A percentile compares a stretch with the other conserved stretches of the same genome.
These are phyloP conservation scores for Annulohypoxylon maeteangense DNA, from an alignment of 495 filamentous ascomycete species.

Conservation along the genomic window DNA sequence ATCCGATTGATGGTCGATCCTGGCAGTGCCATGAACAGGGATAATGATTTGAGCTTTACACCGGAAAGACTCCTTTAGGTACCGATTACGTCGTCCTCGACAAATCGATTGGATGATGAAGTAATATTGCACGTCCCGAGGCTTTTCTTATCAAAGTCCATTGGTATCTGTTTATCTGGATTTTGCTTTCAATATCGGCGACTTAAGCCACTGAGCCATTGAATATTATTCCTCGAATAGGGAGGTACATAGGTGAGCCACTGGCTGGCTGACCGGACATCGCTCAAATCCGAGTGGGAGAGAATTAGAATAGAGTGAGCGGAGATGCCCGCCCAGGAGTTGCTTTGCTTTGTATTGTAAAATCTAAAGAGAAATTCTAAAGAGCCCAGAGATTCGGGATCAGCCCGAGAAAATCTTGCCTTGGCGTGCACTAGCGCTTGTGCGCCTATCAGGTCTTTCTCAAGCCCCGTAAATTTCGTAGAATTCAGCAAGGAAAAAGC, in stretches of 20 bases:
- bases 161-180: constrained; percentile 8
- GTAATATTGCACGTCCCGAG: constrained; percentile 5
- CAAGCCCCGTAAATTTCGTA: background rate
- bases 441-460: background rate
- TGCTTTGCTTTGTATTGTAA: background rate
- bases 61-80: constrained; percentile 17
- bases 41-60: background rate
- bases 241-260: constrained; percentile 8
- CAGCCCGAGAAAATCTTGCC: background rate
- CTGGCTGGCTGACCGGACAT: background rate
- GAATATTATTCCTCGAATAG: constrained; percentile 20
- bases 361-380: background rate
- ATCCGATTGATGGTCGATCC: constrained; percentile 1
- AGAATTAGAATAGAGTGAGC: constrained; percentile 13
- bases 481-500: constrained; percentile 13
- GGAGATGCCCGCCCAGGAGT: constrained; percentile 36
- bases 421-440: constrained; percentile 6
- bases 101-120: constrained; percentile 24
- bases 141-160: constrained; percentile 14
- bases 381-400: constrained; percentile 8
- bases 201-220: constrained; percentile 1
- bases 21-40: constrained; percentile 8
- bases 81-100: background rate
- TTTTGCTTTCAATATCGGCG: constrained; percentile 14
- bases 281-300: constrained; percentile 30